Base-by-base conservation (phyloP, 2,329 filamentous ascomycete genomes). In the Chalaropsis ovoidea region DNA sequence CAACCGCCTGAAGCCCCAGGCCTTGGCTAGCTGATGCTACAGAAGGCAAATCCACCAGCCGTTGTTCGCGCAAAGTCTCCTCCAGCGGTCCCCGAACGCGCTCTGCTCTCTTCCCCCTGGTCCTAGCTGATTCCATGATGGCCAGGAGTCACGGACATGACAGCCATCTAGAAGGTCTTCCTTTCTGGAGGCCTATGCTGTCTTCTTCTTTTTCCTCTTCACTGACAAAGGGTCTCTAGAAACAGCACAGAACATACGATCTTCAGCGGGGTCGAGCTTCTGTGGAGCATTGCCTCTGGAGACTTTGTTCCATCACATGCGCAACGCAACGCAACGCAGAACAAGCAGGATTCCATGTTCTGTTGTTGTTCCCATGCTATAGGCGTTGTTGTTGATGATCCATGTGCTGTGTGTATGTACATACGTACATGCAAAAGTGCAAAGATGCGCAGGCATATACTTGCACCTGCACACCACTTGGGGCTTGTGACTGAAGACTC, bases 141-240 rank as follows among this genome's bases (percentile, higher is more conserved):
- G n/a, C 54, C 54, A 39, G 54, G 54, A 58, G 54, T 35, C 6
- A 39, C 54, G 39, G 15, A 31, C 27, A 31, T 58, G 54, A 58
- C 54, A 58, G 54, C 54, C 54, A 58, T 58, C 27, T 58, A 58
- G 54, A 58, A 58, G 54, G n/a, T 10, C 27, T 35, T 58, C 54
- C 54, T 58, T 39, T 58, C 11, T 10, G 54, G 8, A 39, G 54
- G 54, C 17, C 54, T 58, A 17, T 39, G 54, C 31, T 58, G 39
- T 54, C 39, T 58, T 31, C 27, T 58, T 10, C n/a, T 35, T 39
- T 17, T 7, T 58, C 1, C n/a, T 35, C 13, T 8, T n/a, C 35
- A 39, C 8, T 6, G 11, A 52, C 5, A 52, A 52, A 52, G 24
- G 7, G 11, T 19, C 11, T 17, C 24, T 7, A 13, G 27, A 15